Percentiles rank a stretch among this genome's conserved stretches.
phyloP scores from a whole-genome alignment of 495 filamentous ascomycete genomes.

The Lasiosphaeriaceae sp. region DNA sequence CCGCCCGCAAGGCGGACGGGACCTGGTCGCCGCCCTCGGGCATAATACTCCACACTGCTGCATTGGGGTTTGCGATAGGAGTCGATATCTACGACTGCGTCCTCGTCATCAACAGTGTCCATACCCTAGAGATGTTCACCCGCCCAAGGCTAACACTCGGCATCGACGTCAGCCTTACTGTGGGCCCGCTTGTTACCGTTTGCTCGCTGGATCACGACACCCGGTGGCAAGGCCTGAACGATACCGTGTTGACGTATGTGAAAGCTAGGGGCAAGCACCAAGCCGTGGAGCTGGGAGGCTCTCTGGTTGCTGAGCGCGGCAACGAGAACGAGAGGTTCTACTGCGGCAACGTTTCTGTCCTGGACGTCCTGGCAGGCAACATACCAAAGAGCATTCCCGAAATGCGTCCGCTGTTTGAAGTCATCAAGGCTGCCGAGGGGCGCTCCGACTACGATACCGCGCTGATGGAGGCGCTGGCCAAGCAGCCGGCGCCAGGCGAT shows the following conservation, averaged over 20 bases:
- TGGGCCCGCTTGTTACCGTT: slow-evolving; percentile 75
- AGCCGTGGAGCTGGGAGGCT: slow-evolving; percentile 78
- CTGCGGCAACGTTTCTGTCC: slow-evolving; percentile 64
- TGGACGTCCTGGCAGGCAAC: slow-evolving; percentile 79
- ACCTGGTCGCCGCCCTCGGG: slow-evolving; percentile 87
- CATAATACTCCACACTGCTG: slow-evolving; percentile 82
- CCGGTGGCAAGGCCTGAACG: slow-evolving; percentile 52
- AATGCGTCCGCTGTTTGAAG: slow-evolving; percentile 65
- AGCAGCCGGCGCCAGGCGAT: slow-evolving; percentile 70
- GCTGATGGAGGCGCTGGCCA: slow-evolving; percentile 42
- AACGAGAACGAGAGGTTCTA: slow-evolving; percentile 93
- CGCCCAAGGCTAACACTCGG: slow-evolving; percentile 73
- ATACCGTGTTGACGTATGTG: slow-evolving; percentile 81
- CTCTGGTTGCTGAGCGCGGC: slow-evolving; percentile 74
- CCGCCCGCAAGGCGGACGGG: slow-evolving; percentile 75
- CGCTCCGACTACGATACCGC: slow-evolving; percentile 64
- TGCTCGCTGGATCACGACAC: slow-evolving; percentile 71
- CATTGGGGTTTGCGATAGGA: slow-evolving; percentile 80
- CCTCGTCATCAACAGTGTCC: slow-evolving; percentile 79
- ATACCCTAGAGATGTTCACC: slow-evolving; percentile 77
- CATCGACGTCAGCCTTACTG: slow-evolving; percentile 68
- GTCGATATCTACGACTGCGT: slow-evolving; percentile 94
- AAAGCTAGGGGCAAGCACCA: slow-evolving; percentile 84
- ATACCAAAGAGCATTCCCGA: slow-evolving; percentile 62
- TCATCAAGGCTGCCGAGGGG: slow-evolving; percentile 82